Percentiles rank a stretch among this genome's conserved stretches.
These are phyloP conservation scores for Trichophyton verrucosum DNA, from an alignment of 2,329 filamentous ascomycete species.

Conservation along the genomic window DNA sequence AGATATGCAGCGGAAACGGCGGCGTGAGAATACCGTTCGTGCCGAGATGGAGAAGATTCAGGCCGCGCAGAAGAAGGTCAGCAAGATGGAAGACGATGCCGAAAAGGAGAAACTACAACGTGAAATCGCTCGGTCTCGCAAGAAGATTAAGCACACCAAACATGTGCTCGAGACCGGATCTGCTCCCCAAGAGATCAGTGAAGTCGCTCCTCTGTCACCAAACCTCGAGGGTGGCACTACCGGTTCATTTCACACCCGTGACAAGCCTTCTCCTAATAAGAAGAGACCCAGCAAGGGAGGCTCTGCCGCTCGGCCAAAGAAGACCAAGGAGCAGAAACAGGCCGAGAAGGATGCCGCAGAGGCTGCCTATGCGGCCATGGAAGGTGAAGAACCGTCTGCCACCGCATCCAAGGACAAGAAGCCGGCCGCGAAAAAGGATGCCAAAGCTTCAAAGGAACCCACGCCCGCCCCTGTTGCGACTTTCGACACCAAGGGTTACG, in stretches of 20 bases:
- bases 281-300: conserved; percentile 43
- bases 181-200: conserved; percentile 56
- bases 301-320: conserved; percentile 57
- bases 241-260: conserved; percentile 64
- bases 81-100: conserved; percentile 65
- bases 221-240: conserved; percentile 77
- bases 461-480: conserved; percentile 44
- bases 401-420: conserved; percentile 46
- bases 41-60: conserved; percentile 77
- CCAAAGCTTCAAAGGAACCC: conserved; percentile 31
- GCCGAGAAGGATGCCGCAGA: conserved; percentile 65
- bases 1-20: conserved; percentile 95
- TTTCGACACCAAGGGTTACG: conserved; percentile 83
- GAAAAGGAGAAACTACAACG: conserved; percentile 69
- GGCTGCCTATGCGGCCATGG: conserved; percentile 64
- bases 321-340: conserved; percentile 65
- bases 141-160: conserved; percentile 85
- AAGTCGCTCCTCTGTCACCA: conserved; percentile 59
- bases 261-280: conserved; percentile 39
- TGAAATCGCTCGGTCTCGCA: conserved; percentile 79
- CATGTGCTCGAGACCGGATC: conserved; percentile 75
- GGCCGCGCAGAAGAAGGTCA: conserved; percentile 63
- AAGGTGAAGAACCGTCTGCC: conserved; percentile 32
- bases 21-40: conserved; percentile 86
- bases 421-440: conserved; percentile 34